Conservation (phyloP, 805 yeast species). For the Ogataea nitratoaversa region DNA sequence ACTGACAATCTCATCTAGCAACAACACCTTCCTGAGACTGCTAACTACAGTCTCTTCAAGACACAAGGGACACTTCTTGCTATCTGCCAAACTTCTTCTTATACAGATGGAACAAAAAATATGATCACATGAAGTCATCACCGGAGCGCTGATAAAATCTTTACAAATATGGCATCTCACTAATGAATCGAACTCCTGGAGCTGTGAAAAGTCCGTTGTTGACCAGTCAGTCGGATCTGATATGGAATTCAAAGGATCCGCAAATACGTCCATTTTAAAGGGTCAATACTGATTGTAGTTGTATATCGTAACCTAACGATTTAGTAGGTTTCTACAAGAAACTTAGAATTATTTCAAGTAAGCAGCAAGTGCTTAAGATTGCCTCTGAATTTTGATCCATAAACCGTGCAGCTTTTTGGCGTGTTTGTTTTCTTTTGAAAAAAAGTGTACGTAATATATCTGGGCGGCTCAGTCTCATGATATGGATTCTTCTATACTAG, state of each 20-base stretch:
- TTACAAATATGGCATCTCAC: slow-evolving; percentile 86
- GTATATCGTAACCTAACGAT: too few relatives aligned
- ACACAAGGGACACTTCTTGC: slow-evolving; percentile 74
- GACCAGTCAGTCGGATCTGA: slow-evolving; percentile 76
- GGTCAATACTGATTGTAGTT: too few relatives aligned
- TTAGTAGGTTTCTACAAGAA: too few relatives aligned
- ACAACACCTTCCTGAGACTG: slow-evolving; percentile 57
- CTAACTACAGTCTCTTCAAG: slow-evolving; percentile 66
- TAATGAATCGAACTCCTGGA: slow-evolving; percentile 62
- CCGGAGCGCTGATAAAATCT: slow-evolving; percentile 75
- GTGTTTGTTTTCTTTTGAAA: too few relatives aligned
- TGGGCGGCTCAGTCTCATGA: too few relatives aligned
- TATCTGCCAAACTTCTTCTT: slow-evolving; percentile 58
- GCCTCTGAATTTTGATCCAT: too few relatives aligned
- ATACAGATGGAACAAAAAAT: slow-evolving; percentile 88
- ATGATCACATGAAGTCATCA: slow-evolving; percentile 80
- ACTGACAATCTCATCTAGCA: slow-evolving; percentile 65
- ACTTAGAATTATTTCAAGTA: too few relatives aligned
- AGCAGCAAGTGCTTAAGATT: too few relatives aligned
- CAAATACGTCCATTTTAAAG: slow-evolving; percentile 10
- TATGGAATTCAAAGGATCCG: slow-evolving; percentile 27
- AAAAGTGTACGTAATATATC: too few relatives aligned
- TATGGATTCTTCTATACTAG: too few relatives aligned
- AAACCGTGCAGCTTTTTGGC: too few relatives aligned
- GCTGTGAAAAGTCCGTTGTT: slow-evolving; percentile 46